Base-by-base conservation (phyloP, 345 rosid genomes). In the Geranium brycei region DNA sequence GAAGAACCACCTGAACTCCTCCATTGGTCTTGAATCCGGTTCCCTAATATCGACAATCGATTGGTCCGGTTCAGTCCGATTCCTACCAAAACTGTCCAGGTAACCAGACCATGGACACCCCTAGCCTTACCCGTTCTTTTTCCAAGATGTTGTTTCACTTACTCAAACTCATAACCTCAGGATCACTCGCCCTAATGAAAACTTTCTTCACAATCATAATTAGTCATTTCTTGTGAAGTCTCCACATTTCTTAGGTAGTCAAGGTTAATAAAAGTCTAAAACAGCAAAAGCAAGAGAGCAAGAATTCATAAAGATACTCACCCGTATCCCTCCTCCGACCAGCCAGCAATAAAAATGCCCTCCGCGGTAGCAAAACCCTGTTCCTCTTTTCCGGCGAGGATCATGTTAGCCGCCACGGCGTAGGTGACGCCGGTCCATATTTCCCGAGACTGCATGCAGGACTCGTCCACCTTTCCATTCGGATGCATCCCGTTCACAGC, bases 381-480 rank as follows among this genome's bases (percentile, higher is more conserved):
- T 23, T 93, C 91, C 74, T 87, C 90, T 96, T 87, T 89, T 68
- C 99, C 97, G 64, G 93, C 84, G 61, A 80, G 93, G 70, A 93
- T 86, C 99, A 93, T 89, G 55, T 75, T 86, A 60, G 99, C 93
- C 15, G 97, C 96, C 65, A 86, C 90, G 35, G 76, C 96, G 64
- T 93, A 90, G 18, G 99, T 93, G 40, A 93, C 97, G 23, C 99
- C 99, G 5, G 96, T 74, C 99, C 99, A 93, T 75, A 93, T 85
- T 84, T 93, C 99, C 63, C 99, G 95, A 17, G 97, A 93, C 75
- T 93, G 99, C 99, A 93, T 93, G 78, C 97, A 87, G 3, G 99
- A 77, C 68, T 87, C 96, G 71, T 93, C 99, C 62, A 93, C 90
- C 78, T 82, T 87, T 73, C 99, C 99, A 74, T 85, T 77, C 15